Base-by-base conservation (phyloP, 2,329 filamentous ascomycete genomes). In the Venturia carpophila region DNA sequence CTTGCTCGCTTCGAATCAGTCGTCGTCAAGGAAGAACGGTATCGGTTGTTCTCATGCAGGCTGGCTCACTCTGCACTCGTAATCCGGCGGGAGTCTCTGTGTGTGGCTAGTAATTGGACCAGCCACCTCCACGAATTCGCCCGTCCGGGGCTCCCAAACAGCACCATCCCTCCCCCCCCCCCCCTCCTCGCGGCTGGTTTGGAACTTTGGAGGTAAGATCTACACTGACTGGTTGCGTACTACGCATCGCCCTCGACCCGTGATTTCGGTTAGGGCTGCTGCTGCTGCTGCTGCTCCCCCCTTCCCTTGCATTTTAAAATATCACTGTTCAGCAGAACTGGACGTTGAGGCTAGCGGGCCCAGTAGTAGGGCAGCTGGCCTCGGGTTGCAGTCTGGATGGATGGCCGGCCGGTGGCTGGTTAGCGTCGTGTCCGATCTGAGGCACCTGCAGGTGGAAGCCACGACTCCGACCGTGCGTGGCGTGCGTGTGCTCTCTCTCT, bases 71-170 rank as follows among this genome's bases (percentile, higher is more conserved):
- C 45, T 47, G 45, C 45, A 21, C 39, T 41, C 39, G 39, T 41
- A 41, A 10, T 41, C 39, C 10, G 42, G 47, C 24, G n/a, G n/a
- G n/a, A n/a, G n/a, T n/a, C n/a, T n/a, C n/a, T n/a, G 21, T 30
- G 21, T 52, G 47, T 52, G 47, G 47, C 47, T 52, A 52, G 47
- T 52, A 52, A 52, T 52, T 27, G 47, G 47, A 24, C 24, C 21
- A 52, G 47, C 47, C 47, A 52, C 47, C 21, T 52, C 21, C 47
- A 52, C 7, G 24, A 27, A 52, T 52, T 52, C 21, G 45, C 24
- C 19, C 45, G 45, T n/a, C 13, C 24, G 45, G n/a, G n/a, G n/a
- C n/a, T n/a, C n/a, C n/a, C n/a, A 24, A 49, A 49, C 24, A 49
- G 45, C 45, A 49, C 24, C 45, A 49, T 49, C 45, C 21, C 21